These are phyloP conservation scores for Vaccinium corymbosum DNA, from an alignment of 148 eudicot genomes.

Conservation along the genomic window DNA sequence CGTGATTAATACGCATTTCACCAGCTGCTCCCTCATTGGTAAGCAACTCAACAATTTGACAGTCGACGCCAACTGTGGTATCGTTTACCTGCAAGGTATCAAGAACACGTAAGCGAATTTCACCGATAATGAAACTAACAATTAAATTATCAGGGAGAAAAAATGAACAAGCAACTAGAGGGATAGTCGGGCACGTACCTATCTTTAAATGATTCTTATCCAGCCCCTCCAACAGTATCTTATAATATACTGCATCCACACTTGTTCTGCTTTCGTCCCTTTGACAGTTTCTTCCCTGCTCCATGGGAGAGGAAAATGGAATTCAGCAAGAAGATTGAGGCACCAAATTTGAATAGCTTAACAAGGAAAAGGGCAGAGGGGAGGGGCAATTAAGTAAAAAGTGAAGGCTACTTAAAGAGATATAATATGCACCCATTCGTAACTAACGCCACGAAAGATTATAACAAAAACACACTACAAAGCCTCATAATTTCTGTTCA, in stretches of 20 bases:
- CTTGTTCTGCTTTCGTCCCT: slow-evolving; percentile 36
- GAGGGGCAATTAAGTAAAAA: too few relatives aligned
- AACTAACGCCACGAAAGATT: background rate
- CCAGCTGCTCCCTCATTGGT: slow-evolving; percentile 15
- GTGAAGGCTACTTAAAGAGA: too few relatives aligned
- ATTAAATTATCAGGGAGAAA: background rate
- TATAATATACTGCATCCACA: slow-evolving; percentile 53
- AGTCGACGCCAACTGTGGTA: slow-evolving; percentile 17
- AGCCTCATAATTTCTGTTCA: background rate
- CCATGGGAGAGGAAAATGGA: slow-evolving; percentile 14
- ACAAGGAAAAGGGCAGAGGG: too few relatives aligned
- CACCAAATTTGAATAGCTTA: background rate
- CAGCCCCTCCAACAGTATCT: slow-evolving; percentile 18
- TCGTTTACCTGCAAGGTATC: slow-evolving; percentile 14
- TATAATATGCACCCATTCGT: too few relatives aligned
- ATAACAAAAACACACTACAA: background rate
- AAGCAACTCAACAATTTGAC: slow-evolving; percentile 11
- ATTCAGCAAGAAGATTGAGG: slow-evolving; percentile 2
- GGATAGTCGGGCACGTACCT: slow-evolving; percentile 8
- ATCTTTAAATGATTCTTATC: slow-evolving; percentile 18
- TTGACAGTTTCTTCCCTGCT: slow-evolving; percentile 45
- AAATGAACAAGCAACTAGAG: background rate
- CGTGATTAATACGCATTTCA: slow-evolving; percentile 15
- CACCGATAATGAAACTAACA: slow-evolving; percentile 2
- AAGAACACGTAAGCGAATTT: background rate